Base-by-base conservation (phyloP, 768 basidiomycete species). In the Imleria badia region DNA sequence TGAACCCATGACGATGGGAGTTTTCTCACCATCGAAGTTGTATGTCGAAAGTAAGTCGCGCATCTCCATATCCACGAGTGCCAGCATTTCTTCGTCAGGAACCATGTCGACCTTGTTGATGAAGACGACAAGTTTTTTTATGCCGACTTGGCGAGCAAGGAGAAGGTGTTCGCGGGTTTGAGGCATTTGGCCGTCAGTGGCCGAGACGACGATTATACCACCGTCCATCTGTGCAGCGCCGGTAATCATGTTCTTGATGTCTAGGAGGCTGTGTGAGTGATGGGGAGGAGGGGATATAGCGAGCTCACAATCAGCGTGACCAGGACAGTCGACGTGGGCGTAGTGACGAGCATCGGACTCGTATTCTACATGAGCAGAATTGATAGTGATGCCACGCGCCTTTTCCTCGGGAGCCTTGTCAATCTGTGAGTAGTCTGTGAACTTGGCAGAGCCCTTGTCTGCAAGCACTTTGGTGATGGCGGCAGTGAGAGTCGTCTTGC, bases 41-140 rank as follows among this genome's bases (percentile, higher is more conserved):
- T 98, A 98, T 14, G 85, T 85, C 5, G 85, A 76, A 22, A 99
- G 81, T 12, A 99, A 81, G 68, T 99, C 97, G 55, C 97, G 87
- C 87, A 99, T 99, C 81, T 99, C 97, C 95, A 99, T 98, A 64
- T 99, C 97, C 56, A 99, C 97, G 55, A 99, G 88, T 77, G 97
- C 94, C 52, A 98, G 78, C 94, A 99, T 98, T 80, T 99, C 97
- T 6, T 88, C 85, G 81, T 99, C 97, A 57, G 88, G 84, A 55
- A 98, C 90, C 78, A 88, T 84, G 76, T 99, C 97, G 56, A 99
- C 87, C 76, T 99, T 99, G 89, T 99, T 99, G 74, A 99, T 94
- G 80, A 97, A 99, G 61, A 99, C 97, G 54, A 98, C 94, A 35
- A 99, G 84, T 73, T 87, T 90, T 76, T 95, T 94, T 69, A 99